Percentiles rank a stretch among this genome's conserved stretches.
Evolutionary conservation across 1,139 yeast genomes (phyloP).

Genomic region (Geotrichum aggregatum): DNA sequence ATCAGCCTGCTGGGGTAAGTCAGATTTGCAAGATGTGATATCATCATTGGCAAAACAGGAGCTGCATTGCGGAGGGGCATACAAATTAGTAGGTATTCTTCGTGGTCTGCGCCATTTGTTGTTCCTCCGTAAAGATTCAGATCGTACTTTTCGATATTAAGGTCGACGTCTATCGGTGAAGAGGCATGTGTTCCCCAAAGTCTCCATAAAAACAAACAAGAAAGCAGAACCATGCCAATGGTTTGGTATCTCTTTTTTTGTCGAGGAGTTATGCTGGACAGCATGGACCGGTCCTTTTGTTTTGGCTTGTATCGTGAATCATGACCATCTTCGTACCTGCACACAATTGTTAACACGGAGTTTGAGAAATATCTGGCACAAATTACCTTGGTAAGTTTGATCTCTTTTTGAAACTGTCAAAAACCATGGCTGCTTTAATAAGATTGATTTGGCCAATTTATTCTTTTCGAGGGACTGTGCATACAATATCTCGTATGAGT

Average conservation of each 20-base stretch:
- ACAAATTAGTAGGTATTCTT: conserved; percentile 55
- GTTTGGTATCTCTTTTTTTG: conserved; percentile 16
- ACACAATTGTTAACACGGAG: neutral
- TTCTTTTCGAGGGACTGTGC: no score
- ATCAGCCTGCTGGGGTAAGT: conserved; percentile 63
- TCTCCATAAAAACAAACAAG: conserved; percentile 13
- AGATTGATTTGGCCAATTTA: no score
- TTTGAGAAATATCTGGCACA: neutral
- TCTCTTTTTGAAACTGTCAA: conserved; percentile 16
- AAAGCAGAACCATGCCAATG: conserved; percentile 5
- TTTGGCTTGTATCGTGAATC: conserved; percentile 18
- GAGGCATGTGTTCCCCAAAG: conserved; percentile 3
- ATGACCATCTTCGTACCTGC: conserved; percentile 5
- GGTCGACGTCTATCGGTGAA: neutral
- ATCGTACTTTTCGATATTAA: conserved; percentile 49
- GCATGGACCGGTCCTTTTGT: conserved; percentile 1
- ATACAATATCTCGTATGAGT: no score
- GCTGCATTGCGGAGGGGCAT: conserved; percentile 69
- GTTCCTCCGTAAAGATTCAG: conserved; percentile 47
- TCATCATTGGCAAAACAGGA: conserved; percentile 59
- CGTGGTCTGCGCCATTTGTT: conserved; percentile 51
- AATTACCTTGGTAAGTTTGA: conserved; percentile 11
- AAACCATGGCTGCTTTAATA: conserved; percentile 15
- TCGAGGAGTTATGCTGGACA: conserved; percentile 4
- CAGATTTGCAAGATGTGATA: conserved; percentile 53